Percentiles rank a stretch among this genome's conserved stretches.
These are phyloP conservation scores for Xylaria hypoxylon DNA, from an alignment of 2,329 filamentous ascomycete species.

Conservation along the genomic window DNA sequence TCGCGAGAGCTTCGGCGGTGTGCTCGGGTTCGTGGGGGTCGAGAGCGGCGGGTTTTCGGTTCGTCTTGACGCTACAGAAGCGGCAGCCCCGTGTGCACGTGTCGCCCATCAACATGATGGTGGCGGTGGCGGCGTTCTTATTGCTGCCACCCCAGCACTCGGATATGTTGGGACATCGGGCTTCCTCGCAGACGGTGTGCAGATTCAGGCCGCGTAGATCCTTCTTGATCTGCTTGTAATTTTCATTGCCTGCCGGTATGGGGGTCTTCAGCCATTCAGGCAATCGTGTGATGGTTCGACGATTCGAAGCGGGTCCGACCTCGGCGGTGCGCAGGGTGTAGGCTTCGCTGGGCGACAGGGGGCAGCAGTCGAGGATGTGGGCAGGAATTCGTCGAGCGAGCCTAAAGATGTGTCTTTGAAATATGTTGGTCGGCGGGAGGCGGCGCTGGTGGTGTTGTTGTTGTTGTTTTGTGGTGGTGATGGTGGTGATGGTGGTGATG, in stretches of 20 bases:
- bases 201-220: conserved; percentile 89
- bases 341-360: conserved; percentile 64
- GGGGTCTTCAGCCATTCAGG: conserved; percentile 97
- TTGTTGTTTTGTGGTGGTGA: no score
- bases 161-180: conserved; percentile 94
- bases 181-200: conserved; percentile 98
- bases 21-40: conserved; percentile 98
- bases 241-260: conserved; percentile 81
- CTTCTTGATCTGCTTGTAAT: conserved; percentile 95
- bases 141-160: conserved; percentile 96
- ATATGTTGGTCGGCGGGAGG: conserved; percentile 60
- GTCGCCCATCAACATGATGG: conserved; percentile 99
- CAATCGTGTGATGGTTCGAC: conserved; percentile 76
- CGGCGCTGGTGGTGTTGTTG: conserved; percentile 26
- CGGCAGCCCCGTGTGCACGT: conserved; percentile 96
- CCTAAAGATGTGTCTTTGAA: conserved; percentile 70
- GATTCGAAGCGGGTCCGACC: conserved; percentile 72
- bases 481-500: conserved; percentile 39
- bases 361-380: conserved; percentile 54
- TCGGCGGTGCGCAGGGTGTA: conserved; percentile 72
- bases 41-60: conserved; percentile 77
- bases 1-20: conserved; percentile 88
- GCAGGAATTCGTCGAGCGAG: conserved; percentile 69
- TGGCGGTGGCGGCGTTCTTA: conserved; percentile 92
- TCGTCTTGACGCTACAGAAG: conserved; percentile 97